Evolutionary conservation across 768 basidiomycete genomes (phyloP), one percentile per base, ranked within the genome.

Genomic region (Strobilomyces dryophilus): DNA sequence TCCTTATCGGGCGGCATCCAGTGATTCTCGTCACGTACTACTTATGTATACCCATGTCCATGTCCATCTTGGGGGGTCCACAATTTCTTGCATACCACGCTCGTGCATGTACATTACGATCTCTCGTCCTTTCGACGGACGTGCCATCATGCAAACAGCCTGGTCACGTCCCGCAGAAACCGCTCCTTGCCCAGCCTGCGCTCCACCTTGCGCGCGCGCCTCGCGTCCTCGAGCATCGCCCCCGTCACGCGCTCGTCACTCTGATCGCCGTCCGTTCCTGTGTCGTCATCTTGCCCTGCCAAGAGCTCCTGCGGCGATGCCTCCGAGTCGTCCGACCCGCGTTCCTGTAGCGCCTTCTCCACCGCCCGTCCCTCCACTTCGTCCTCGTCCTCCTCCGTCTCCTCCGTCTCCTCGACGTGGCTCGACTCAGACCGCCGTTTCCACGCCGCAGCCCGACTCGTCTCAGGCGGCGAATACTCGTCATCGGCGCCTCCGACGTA

Each of bases 401-500:
- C 31, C 7, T 40, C 50, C 7, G 24, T 24, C 24, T 51, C 53
- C 12, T 53, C 53, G 3, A 0, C 26, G 8, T 43, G 14, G 29
- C 44, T 58, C 12, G 21, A 44, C 26, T 52, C 55, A 15, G 51
- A 52, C 15, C 52, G 53, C 12, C 56, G 59, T 29, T 60, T 70
- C 59, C 65, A 68, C 44, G 53, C 40, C 24, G 66, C 65, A 17
- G 66, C 65, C 35, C 57, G 58, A 37, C 63, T 69, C 34, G 61
- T 69, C 55, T 59, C 57, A 1, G 67, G 66, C 2, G 67, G 69
- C 18, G 36, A 55, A 56, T 69, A 70, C 26, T 68, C 64, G 0
- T 52, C 57, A 5, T 51, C 61, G 8, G 56, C 8, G 56, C 61
- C 10, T 57, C 51, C 15, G 54, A 55, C 4, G 45, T 49, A 59